phyloP scores from a whole-genome alignment of 345 rosid species.

The Ceriops decandra region DNA sequence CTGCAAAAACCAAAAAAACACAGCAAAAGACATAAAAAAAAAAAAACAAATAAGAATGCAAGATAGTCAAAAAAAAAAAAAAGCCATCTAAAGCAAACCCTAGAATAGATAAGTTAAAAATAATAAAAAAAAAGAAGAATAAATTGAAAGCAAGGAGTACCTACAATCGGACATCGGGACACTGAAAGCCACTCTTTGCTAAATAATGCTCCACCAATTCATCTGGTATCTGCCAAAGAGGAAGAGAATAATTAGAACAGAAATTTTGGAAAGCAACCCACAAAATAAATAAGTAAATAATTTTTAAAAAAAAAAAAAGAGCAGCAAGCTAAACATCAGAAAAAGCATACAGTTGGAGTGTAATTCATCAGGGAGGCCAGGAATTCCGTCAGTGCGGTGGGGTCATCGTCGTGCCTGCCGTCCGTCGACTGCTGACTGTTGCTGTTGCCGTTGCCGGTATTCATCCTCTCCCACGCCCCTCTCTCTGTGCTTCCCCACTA shows the following conservation, averaged over 20 bases:
- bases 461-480: constrained; percentile 1
- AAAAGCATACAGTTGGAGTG: constrained; percentile 59
- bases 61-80: neutral
- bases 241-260: neutral
- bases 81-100: neutral
- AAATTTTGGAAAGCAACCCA: neutral
- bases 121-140: neutral
- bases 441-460: constrained; percentile 10
- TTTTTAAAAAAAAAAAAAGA: neutral
- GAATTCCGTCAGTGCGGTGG: constrained; percentile 70
- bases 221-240: constrained; percentile 67
- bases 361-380: constrained; percentile 85
- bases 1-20: constrained; percentile 36
- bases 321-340: neutral
- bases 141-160: constrained; percentile 31
- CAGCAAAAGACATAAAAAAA: neutral
- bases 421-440: constrained; percentile 22
- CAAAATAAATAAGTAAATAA: no score
- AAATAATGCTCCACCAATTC: constrained; percentile 92
- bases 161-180: constrained; percentile 95
- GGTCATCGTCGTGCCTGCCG: constrained; percentile 76
- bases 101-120: neutral
- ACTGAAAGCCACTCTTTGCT: constrained; percentile 95
- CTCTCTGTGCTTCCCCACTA: no score
- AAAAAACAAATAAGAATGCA: neutral